Evolutionary conservation across 2,329 filamentous ascomycete species (phyloP).

Genomic region (Monosporascus sp.): DNA sequence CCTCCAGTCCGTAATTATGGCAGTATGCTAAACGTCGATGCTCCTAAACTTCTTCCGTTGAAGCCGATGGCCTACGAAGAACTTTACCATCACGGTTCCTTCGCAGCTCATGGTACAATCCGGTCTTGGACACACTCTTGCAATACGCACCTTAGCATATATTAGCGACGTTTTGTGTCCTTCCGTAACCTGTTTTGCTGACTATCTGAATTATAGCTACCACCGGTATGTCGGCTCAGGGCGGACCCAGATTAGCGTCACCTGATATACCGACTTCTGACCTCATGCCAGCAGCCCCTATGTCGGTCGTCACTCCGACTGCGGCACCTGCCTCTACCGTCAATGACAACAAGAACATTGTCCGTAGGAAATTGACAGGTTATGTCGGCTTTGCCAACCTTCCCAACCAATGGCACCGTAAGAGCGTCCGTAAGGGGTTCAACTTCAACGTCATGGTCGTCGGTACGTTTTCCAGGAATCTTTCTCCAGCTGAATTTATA

Average conservation of each 20-base stretch:
- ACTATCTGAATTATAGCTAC: constrained; percentile 33
- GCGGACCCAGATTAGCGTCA: constrained; percentile 35
- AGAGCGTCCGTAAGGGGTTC: constrained; percentile 99
- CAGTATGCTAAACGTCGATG: constrained; percentile 50
- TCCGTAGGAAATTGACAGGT: constrained; percentile 94
- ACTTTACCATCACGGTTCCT: constrained; percentile 30
- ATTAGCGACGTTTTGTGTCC: constrained; percentile 8
- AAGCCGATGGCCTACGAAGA: constrained; percentile 42
- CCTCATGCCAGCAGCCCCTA: constrained; percentile 20
- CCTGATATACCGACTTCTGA: constrained; percentile 32
- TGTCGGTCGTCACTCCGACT: constrained; percentile 33
- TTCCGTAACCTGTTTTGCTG: constrained; percentile 23
- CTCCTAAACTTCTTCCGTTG: constrained; percentile 38
- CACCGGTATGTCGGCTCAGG: constrained; percentile 32
- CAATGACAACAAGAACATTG: constrained; percentile 84
- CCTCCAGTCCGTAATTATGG: constrained; percentile 33
- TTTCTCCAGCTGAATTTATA: neutral
- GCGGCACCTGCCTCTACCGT: constrained; percentile 34
- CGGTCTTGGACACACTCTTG: constrained; percentile 16
- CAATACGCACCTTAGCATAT: constrained; percentile 14
- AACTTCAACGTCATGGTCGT: constrained; percentile 99
- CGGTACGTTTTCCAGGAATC: constrained; percentile 54
- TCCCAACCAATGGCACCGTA: constrained; percentile 99
- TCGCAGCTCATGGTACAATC: constrained; percentile 16
- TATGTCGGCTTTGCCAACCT: constrained; percentile 99